A percentile compares a stretch with the other conserved stretches of the same genome.
phyloP scores from a whole-genome alignment of 345 rosid genomes.

The Populus alba region DNA sequence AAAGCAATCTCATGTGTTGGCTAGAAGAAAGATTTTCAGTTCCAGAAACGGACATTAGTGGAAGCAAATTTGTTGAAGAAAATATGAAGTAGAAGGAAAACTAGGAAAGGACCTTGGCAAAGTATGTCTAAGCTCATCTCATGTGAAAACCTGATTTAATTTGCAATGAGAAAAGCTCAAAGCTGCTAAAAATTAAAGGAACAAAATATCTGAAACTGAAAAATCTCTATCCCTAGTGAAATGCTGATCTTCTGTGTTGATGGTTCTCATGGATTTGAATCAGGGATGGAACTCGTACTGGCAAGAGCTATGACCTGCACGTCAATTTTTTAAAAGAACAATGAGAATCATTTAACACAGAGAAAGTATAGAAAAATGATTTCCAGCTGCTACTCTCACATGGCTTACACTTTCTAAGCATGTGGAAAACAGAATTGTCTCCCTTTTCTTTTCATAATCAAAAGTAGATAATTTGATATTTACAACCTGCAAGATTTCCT shows the following conservation, averaged over 20 bases:
- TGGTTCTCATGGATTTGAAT: conserved; percentile 9
- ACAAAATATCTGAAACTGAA: no score
- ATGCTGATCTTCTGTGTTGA: background rate
- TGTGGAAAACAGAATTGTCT: no score
- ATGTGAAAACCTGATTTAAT: no score
- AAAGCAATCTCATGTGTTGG: no score
- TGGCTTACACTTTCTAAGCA: no score
- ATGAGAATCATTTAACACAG: no score
- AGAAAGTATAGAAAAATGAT: no score
- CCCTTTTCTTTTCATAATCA: no score
- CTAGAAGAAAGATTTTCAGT: no score
- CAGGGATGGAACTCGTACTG: conserved; percentile 33
- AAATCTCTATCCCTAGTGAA: background rate
- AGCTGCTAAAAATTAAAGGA: background rate
- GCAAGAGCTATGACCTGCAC: conserved; percentile 49
- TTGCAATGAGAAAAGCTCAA: no score
- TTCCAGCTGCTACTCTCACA: background rate
- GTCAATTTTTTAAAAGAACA: background rate
- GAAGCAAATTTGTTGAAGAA: background rate
- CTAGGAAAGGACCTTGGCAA: background rate
- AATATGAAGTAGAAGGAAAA: background rate
- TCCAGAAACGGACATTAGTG: background rate
- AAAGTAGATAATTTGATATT: no score
- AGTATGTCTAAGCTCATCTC: no score
- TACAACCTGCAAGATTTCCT: background rate